These are phyloP conservation scores for Dactylellina parvicollis DNA, from an alignment of 2,329 filamentous ascomycete genomes.

Conservation along the genomic window DNA sequence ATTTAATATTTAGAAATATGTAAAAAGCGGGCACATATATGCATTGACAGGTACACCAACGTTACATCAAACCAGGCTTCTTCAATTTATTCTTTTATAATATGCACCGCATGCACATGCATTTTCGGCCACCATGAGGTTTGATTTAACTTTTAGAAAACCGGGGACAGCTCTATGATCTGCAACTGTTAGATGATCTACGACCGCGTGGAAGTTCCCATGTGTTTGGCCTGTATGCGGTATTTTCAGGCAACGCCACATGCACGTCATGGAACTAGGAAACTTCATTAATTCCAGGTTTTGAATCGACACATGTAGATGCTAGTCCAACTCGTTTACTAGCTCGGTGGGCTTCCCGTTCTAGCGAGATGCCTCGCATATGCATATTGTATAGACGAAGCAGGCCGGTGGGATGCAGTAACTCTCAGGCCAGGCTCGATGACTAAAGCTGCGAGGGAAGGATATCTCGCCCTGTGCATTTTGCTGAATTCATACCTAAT, in stretches of 20 bases:
- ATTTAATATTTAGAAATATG: no score
- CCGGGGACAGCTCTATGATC: neutral
- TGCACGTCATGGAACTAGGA: neutral
- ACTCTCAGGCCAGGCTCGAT: neutral
- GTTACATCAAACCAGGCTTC: no score
- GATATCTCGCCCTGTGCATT: no score
- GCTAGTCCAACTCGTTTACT: neutral
- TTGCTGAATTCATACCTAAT: no score
- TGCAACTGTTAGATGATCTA: neutral
- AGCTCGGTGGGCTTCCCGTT: neutral
- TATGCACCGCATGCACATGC: neutral
- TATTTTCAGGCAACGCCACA: neutral
- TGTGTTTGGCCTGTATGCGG: neutral
- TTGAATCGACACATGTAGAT: neutral
- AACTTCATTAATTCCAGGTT: neutral
- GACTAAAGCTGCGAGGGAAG: no score
- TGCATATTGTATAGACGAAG: neutral
- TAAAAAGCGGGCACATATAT: no score
- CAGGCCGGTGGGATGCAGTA: neutral
- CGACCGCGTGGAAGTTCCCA: neutral
- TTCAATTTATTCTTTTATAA: neutral
- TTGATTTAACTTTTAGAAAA: neutral
- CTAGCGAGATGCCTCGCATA: conserved; percentile 1
- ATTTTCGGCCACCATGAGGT: conserved; percentile 52
- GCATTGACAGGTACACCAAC: no score